Evolutionary conservation across 768 basidiomycete species (phyloP), one percentile per base, ranked within the genome.

Genomic region (Psilocybe cyanescens): DNA sequence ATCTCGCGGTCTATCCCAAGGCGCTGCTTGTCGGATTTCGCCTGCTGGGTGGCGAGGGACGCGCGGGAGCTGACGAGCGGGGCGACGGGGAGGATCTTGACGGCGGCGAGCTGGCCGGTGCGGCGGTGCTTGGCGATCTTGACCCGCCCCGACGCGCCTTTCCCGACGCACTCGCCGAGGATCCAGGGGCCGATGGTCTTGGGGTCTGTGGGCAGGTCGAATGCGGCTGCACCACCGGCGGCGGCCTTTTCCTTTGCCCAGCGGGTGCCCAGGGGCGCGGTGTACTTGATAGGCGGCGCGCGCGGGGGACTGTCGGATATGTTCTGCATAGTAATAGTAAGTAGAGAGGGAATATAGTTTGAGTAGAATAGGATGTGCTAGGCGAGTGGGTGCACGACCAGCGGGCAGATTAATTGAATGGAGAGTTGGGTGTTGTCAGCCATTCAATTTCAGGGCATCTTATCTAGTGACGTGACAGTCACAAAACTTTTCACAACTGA

Each of bases 1-100:
- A 99, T 97, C 75, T 99, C 96, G 64, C 94, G 81, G 73, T 97
- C 95, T 61, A 98, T 90, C 3, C 92, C 91, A 50, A 96, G 84
- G 61, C 90, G 85, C 64, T 89, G 87, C 73, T 93, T 94, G 64
- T 94, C 91, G 2, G 85, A 83, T 75, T 90, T 91, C 3, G 85
- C 88, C 63, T 84, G 82, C 65, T 86, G 85, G 41, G 86, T 85
- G 5, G 83, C 83, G 63, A 88, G 73, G 59, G 90, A 89, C 17
- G 83, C 82, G 49, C 92, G 85, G 39, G 92, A 91, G 70, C 82
- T 86, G 67, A 91, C 81, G 35, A 94, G 79, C 17, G 92, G 87
- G 56, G 91, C 88, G 30, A 94, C 81, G 8, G 95, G 94, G 29
- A 98, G 87, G 60, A 98, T 97, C 79, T 98, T 99, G 74, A 97